Evolutionary conservation across 192 early-diverging fungal genomes (phyloP), one percentile per base, ranked within the genome.

Genomic region (Obelidium mucronatum): DNA sequence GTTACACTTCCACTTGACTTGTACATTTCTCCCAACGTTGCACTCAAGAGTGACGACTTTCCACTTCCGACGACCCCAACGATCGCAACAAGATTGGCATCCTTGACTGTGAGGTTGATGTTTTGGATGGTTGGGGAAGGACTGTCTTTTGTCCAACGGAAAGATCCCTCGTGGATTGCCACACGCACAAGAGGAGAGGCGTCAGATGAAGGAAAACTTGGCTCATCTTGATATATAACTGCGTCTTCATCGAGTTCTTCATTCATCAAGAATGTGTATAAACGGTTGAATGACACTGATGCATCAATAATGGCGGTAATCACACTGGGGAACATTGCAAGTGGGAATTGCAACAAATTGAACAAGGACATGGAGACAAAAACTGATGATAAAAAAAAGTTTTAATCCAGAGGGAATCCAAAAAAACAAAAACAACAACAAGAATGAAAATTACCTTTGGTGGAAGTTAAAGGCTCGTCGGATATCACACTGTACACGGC

Each of bases 291-390:
- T 3, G 95, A 90, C 28, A 97, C 97, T 40, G 85, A 90, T 24
- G 96, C 91, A 67, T 96, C 94, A 11, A 97, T 85, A 0, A 88
- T 77, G 1, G 91, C 84, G 4, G 90, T 88, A 36, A 99, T 89
- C 26, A 97, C 90, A 37, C 82, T 90, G 0, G 97, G 96, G 74
- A 98, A 93, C 36, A 92, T 88, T 54, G 87, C 70, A 53, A 97
- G 85, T 58, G 97, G 95, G 82, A 95, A 95, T 78, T 93, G 92
- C 28, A 98, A 80, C 56, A 97, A 82, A 80, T 96, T 96, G 87
- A 99, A 97, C 6, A 99, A 84, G 1, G 95, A 84, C 61, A 99
- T 83, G 2, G 95, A 91, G 1, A 95, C 95, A 80, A 98, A 98
- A 4, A 89, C 85, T 82, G 56, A 26, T 60, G n/a, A 73, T 36